Conservation (phyloP, 352 stramenopile species). For the Lagenidium sp. region DNA sequence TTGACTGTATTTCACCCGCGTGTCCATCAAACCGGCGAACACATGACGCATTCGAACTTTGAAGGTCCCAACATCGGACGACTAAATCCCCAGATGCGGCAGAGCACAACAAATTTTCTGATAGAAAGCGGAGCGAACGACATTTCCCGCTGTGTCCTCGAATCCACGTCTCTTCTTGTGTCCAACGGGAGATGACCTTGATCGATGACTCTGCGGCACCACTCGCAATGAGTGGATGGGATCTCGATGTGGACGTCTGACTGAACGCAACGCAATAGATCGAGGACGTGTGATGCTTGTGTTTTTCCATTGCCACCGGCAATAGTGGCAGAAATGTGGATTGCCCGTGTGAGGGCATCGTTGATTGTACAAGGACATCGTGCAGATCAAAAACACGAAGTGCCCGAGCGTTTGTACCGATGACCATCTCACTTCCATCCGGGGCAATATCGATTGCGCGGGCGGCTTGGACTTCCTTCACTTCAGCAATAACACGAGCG, state of each 20-base stretch:
- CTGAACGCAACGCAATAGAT: constrained; percentile 54
- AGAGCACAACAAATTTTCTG: constrained; percentile 23
- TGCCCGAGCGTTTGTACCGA: constrained; percentile 54
- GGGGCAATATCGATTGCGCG: constrained; percentile 37
- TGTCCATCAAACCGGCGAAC: constrained; percentile 43
- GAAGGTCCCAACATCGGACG: constrained; percentile 49
- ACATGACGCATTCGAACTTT: constrained; percentile 6
- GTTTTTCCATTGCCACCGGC: constrained; percentile 35
- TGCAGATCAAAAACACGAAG: constrained; percentile 42
- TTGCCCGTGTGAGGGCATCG: background rate
- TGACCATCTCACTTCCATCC: constrained; percentile 27
- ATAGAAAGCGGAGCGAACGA: constrained; percentile 35
- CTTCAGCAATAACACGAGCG: constrained; percentile 43
- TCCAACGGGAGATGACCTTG: constrained; percentile 33
- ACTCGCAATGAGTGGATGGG: constrained; percentile 28
- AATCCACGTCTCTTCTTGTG: constrained; percentile 19
- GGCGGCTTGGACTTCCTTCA: constrained; percentile 41
- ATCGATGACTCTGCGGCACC: constrained; percentile 48
- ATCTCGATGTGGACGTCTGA: background rate
- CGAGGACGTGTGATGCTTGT: constrained; percentile 47
- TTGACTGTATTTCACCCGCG: constrained; percentile 49
- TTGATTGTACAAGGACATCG: background rate
- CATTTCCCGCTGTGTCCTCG: constrained; percentile 32
- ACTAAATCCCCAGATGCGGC: constrained; percentile 29
- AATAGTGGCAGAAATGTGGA: constrained; percentile 35